Conservation (phyloP, 2,329 filamentous ascomycete species). For the Fusarium sp. region DNA sequence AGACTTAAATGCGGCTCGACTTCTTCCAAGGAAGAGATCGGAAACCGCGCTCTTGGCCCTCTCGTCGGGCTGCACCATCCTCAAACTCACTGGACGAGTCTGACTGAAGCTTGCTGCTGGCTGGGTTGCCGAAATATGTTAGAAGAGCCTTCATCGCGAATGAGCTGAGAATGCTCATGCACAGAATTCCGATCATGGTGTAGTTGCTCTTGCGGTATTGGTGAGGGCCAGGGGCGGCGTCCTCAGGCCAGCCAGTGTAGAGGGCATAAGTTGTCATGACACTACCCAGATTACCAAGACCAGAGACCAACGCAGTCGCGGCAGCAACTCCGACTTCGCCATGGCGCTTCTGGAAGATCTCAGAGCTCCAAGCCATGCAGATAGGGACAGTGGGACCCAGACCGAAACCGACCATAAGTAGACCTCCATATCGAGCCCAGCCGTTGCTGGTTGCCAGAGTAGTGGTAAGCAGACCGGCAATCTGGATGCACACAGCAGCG, state of each 20-base stretch:
- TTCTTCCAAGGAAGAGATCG: constrained; percentile 53
- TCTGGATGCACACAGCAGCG: constrained; percentile 79
- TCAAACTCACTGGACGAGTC: constrained; percentile 59
- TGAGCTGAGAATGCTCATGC: constrained; percentile 78
- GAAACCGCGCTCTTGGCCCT: constrained; percentile 68
- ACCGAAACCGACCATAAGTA: constrained; percentile 91
- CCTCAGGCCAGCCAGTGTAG: constrained; percentile 86
- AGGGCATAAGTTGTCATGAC: constrained; percentile 90
- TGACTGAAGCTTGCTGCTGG: constrained; percentile 57
- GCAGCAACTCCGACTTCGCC: constrained; percentile 92
- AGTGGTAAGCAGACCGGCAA: constrained; percentile 80
- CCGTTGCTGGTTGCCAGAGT: constrained; percentile 77
- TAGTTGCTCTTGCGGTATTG: constrained; percentile 87
- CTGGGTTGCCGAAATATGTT: constrained; percentile 65
- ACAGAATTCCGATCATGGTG: constrained; percentile 87
- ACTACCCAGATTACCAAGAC: constrained; percentile 86
- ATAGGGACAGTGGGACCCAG: constrained; percentile 91
- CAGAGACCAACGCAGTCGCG: constrained; percentile 85
- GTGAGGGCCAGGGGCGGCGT: constrained; percentile 72
- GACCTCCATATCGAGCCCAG: constrained; percentile 87
- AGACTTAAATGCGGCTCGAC: constrained; percentile 40
- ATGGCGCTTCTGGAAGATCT: constrained; percentile 89
- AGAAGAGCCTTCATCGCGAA: constrained; percentile 75
- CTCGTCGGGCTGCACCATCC: constrained; percentile 70
- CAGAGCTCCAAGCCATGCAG: constrained; percentile 92